Evolutionary conservation across 352 stramenopile species (phyloP).

Genomic region (Pythium brassicae): DNA sequence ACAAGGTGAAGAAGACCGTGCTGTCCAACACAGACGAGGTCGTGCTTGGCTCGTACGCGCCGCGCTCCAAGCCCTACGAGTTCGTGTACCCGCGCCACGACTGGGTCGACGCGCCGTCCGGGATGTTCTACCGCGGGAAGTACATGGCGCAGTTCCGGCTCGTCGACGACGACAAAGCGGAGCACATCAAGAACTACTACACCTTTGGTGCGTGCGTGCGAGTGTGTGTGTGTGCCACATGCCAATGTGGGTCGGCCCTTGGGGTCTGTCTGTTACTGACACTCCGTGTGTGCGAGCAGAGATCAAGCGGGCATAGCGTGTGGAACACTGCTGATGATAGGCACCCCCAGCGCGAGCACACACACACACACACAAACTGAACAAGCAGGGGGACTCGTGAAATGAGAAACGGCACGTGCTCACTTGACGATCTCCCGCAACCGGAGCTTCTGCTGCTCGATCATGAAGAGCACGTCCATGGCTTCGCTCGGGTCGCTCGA

Average conservation of each 20-base stretch:
- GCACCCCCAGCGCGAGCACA: background rate
- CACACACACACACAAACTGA: background rate
- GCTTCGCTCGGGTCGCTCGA: constrained; percentile 15
- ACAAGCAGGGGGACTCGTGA: too few relatives aligned
- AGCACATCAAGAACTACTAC: constrained; percentile 75
- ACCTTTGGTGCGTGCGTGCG: constrained; percentile 64
- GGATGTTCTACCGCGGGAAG: constrained; percentile 85
- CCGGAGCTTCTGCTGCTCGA: constrained; percentile 43
- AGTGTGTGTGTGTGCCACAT: constrained; percentile 22
- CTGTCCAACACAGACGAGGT: constrained; percentile 73
- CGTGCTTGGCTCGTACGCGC: constrained; percentile 82
- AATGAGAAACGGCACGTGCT: background rate
- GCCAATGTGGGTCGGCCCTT: background rate
- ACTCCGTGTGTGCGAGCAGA: constrained; percentile 24
- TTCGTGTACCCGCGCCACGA: constrained; percentile 79
- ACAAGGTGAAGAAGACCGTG: constrained; percentile 85
- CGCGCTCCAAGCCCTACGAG: constrained; percentile 63
- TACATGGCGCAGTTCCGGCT: constrained; percentile 82
- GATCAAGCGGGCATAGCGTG: constrained; percentile 46
- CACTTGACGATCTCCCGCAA: constrained; percentile 25
- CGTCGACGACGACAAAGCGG: constrained; percentile 56
- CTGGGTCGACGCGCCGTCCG: constrained; percentile 80
- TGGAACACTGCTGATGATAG: too few relatives aligned
- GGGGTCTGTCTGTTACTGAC: background rate
- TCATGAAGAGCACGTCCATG: constrained; percentile 56